These are phyloP conservation scores for Linnemannia exigua DNA, from an alignment of 192 early-diverging fungal genomes.

Conservation along the genomic window DNA sequence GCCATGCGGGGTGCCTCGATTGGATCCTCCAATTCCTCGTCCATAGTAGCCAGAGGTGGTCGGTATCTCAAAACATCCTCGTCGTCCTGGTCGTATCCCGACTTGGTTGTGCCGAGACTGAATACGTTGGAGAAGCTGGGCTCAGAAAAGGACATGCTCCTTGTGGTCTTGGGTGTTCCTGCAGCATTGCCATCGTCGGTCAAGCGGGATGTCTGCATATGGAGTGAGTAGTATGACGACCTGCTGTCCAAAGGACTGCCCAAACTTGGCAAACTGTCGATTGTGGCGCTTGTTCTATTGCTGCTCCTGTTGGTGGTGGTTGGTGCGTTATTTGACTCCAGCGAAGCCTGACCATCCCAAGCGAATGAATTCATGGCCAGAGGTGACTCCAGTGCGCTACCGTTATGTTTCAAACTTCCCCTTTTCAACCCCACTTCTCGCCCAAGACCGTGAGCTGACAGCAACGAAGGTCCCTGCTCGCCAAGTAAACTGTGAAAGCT, in stretches of 20 bases:
- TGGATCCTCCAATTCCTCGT: constrained; percentile 46
- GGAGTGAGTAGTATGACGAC: not conserved
- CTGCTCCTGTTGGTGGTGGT: constrained; percentile 1
- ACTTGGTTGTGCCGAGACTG: constrained; percentile 9
- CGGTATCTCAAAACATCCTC: constrained; percentile 42
- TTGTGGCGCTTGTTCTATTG: not conserved
- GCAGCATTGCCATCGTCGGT: not conserved
- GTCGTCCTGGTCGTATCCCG: constrained; percentile 28
- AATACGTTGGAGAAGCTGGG: constrained; percentile 37
- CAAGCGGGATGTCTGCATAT: not conserved
- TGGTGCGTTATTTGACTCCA: not conserved
- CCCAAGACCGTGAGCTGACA: constrained; percentile 10
- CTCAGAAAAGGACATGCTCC: constrained; percentile 55
- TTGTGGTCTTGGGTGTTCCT: not conserved
- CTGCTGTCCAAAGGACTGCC: not conserved
- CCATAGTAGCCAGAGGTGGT: constrained; percentile 44
- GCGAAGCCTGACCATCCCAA: constrained; percentile 9
- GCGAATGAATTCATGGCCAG: constrained; percentile 20
- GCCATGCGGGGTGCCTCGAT: constrained; percentile 21
- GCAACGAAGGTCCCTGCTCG: not conserved
- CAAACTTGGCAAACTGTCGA: not conserved
- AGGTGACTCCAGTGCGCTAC: constrained; percentile 22
- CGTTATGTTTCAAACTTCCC: constrained; percentile 18
- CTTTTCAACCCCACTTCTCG: not conserved
- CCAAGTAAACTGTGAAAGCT: not conserved